Evolutionary conservation across 352 stramenopile genomes (phyloP).

Genomic region (Phytopythium helicoides): DNA sequence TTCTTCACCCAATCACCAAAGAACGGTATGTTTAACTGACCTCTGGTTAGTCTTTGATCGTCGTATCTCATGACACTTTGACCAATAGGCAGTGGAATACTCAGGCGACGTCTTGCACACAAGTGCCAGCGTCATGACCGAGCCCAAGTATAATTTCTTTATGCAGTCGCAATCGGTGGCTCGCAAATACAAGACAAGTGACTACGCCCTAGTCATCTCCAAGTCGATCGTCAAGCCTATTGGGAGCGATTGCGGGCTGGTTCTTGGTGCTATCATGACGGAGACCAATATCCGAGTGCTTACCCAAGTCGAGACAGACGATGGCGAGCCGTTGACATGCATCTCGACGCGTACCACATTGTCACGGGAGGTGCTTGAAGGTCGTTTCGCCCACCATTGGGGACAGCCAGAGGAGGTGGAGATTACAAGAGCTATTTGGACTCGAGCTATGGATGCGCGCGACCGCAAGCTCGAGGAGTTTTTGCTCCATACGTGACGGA

Average conservation of each 20-base stretch:
- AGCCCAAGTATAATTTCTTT: background rate
- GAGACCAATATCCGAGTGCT: slow-evolving; percentile 4
- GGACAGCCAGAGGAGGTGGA: background rate
- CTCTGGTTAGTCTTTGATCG: background rate
- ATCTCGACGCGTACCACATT: background rate
- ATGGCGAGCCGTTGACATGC: background rate
- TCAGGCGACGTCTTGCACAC: slow-evolving; percentile 2
- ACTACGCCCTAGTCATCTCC: slow-evolving; percentile 2
- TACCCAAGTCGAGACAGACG: background rate
- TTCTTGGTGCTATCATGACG: background rate
- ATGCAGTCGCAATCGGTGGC: slow-evolving; percentile 1
- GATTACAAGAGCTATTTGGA: background rate
- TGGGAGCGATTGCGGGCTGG: background rate
- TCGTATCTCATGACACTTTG: background rate
- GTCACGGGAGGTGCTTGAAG: background rate
- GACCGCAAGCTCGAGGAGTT: slow-evolving; percentile 3
- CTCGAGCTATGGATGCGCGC: background rate
- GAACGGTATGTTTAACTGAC: too few relatives aligned
- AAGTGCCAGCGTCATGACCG: background rate
- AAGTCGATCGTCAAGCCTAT: background rate
- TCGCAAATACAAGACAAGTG: background rate
- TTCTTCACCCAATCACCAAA: too few relatives aligned
- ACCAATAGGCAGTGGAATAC: background rate
- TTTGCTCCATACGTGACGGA: background rate
- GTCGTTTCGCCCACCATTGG: background rate